A percentile compares a stretch with the other conserved stretches of the same genome.
These are phyloP conservation scores for Amoebophrya sp. DNA, from an alignment of 169 alveolate species.

Conservation along the genomic window DNA sequence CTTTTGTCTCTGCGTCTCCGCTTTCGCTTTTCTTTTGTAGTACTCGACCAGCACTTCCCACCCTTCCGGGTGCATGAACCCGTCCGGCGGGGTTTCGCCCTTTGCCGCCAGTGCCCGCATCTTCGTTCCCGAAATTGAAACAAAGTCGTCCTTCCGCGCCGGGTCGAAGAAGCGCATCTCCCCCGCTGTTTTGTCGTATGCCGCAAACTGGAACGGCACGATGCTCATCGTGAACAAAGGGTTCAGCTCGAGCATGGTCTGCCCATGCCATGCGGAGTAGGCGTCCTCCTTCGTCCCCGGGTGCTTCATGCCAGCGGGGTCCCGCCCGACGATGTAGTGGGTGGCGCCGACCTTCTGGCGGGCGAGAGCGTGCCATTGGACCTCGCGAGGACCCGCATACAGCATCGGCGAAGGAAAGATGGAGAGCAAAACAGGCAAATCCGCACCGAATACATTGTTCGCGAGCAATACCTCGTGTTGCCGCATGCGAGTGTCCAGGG, in stretches of 20 bases:
- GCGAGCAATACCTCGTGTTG: background rate
- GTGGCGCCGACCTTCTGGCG: background rate
- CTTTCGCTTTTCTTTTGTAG: too few species aligned
- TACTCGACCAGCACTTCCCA: background rate
- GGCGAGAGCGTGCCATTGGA: background rate
- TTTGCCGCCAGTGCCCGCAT: background rate
- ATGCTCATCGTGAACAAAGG: background rate
- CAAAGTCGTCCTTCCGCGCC: background rate
- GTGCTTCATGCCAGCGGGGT: background rate
- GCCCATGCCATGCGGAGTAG: background rate
- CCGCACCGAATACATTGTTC: background rate
- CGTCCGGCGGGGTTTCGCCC: background rate
- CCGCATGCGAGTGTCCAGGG: background rate
- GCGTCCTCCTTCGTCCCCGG: background rate
- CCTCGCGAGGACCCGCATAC: background rate
- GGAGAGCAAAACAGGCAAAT: background rate
- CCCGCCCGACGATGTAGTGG: background rate
- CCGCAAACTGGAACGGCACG: background rate
- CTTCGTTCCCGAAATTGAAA: background rate
- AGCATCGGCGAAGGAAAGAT: background rate
- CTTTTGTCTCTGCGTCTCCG: background rate
- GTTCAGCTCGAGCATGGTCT: background rate
- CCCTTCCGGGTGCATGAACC: background rate
- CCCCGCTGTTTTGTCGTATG: background rate
- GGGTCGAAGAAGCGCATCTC: conserved; percentile 6